Base-by-base conservation (phyloP, 1,284 basidiomycete species). In the Apiotrichum gamsii region DNA sequence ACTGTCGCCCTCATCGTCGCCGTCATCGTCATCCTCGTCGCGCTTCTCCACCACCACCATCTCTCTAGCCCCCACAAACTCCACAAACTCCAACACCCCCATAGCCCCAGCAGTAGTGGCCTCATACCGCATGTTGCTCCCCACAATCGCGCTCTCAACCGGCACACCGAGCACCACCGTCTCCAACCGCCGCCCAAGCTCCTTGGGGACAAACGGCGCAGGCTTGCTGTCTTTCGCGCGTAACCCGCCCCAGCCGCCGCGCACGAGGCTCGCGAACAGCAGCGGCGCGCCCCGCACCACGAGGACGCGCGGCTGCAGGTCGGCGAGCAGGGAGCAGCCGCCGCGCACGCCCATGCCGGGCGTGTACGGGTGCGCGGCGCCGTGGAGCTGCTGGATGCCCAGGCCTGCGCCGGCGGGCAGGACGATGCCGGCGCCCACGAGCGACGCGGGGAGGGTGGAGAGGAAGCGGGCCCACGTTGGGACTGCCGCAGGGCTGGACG, bases 41-140 rank as follows among this genome's bases (percentile, higher is more conserved):
- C 10, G 20, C 21, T 10, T n/a, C n/a, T n/a, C n/a, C n/a, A n/a
- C n/a, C n/a, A n/a, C n/a, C n/a, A n/a, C n/a, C 25, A 6, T 28
- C 25, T 6, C 8, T 28, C 11, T 11, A 6, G 25, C 25, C 11
- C 25, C 25, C 25, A 28, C 8, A 28, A 6, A 28, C 25, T 19
- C 30, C 3, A 41, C 20, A 18, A 32, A 41, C 4, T 3, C 15
- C 4, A 41, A 20, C 11, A 41, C 15, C 9, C 39, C 39, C 14
- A 8, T 3, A 2, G 20, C 39, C 10, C 20, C 19, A 4, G 30
- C 29, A 15, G 30, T 16, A 14, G 47, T 11, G 13, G 15, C 38
- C 37, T 54, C 52, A 13, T n/a, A 51, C 33, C 48, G 51, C 14
- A 47, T 41, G 33, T 47, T 47, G 1, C 31, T 40, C 14, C 52